Percentiles rank a stretch among this genome's conserved stretches.
These are phyloP conservation scores for Candida schatavii DNA, from an alignment of 805 yeast genomes.

Conservation along the genomic window DNA sequence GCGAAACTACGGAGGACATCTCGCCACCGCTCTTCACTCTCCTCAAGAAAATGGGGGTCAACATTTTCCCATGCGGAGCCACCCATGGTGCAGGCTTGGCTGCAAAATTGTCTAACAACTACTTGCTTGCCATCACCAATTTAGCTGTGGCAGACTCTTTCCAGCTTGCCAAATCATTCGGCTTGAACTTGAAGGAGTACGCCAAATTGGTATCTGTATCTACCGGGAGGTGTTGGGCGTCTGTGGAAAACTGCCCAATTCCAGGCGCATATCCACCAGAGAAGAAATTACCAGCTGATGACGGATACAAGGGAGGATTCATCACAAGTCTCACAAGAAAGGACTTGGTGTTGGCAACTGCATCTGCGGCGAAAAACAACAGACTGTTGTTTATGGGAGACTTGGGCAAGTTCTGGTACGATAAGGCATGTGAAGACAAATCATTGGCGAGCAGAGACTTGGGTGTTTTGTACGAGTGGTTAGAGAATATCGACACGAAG, in stretches of 20 bases:
- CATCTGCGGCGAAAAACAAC: constrained; percentile 30
- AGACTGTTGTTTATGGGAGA: constrained; percentile 40
- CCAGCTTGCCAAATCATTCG: constrained; percentile 48
- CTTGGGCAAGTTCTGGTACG: constrained; percentile 37
- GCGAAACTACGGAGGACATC: constrained; percentile 25
- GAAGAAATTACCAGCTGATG: constrained; percentile 41
- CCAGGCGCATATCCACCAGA: constrained; percentile 44
- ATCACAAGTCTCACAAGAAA: constrained; percentile 45
- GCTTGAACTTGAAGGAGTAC: constrained; percentile 44
- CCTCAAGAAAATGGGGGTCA: constrained; percentile 44
- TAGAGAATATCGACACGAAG: constrained; percentile 30
- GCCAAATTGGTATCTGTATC: constrained; percentile 50
- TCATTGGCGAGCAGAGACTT: constrained; percentile 40
- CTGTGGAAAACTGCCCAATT: constrained; percentile 54
- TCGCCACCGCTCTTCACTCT: constrained; percentile 28
- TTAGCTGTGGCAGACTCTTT: constrained; percentile 55
- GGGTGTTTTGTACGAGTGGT: constrained; percentile 43
- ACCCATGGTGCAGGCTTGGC: constrained; percentile 52
- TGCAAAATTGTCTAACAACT: constrained; percentile 53
- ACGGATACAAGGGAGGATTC: constrained; percentile 47
- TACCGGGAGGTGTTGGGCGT: constrained; percentile 54
- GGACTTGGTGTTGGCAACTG: constrained; percentile 43
- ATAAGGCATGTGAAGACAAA: constrained; percentile 40
- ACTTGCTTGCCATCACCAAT: constrained; percentile 50
- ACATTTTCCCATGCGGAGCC: constrained; percentile 47